phyloP scores from a whole-genome alignment of 1,284 basidiomycete species.

The Earliella scabrosa region DNA sequence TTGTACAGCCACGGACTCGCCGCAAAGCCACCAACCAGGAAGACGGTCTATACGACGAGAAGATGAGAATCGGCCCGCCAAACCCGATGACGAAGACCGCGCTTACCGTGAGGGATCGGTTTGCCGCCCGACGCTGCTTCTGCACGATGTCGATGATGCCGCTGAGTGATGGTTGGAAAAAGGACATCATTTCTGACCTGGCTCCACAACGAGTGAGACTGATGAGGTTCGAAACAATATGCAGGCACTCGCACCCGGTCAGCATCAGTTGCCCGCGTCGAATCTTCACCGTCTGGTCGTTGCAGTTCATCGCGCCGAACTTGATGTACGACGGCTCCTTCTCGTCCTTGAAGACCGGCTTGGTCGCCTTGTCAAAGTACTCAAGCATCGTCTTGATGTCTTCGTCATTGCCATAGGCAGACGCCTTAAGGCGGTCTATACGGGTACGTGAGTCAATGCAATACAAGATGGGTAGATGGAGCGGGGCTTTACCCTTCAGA shows the following conservation, averaged over 20 bases:
- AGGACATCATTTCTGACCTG: background rate
- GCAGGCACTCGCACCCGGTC: conserved; percentile 33
- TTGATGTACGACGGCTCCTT: conserved; percentile 42
- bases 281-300: conserved; percentile 41
- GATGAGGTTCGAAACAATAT: too few relatives aligned
- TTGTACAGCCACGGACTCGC: conserved; percentile 43
- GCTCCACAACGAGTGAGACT: too few relatives aligned
- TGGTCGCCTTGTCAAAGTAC: conserved; percentile 46
- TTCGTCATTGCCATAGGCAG: conserved; percentile 39
- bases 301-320: conserved; percentile 43
- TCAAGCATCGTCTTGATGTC: too few relatives aligned
- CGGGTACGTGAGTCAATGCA: background rate
- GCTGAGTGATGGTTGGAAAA: background rate
- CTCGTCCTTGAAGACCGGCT: conserved; percentile 42
- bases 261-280: conserved; percentile 44
- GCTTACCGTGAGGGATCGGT: background rate
- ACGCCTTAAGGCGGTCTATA: conserved; percentile 39
- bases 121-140: background rate
- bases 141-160: background rate
- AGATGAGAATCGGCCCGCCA: too few relatives aligned
- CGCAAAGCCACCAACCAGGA: conserved; percentile 45
- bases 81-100: too few relatives aligned
- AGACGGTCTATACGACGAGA: conserved; percentile 32
- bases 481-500: conserved; percentile 31
- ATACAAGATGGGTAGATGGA: too few relatives aligned